Evolutionary conservation across 2,329 filamentous ascomycete species (phyloP), one percentile per base, ranked within the genome.

Genomic region (Zalaria obscura): DNA sequence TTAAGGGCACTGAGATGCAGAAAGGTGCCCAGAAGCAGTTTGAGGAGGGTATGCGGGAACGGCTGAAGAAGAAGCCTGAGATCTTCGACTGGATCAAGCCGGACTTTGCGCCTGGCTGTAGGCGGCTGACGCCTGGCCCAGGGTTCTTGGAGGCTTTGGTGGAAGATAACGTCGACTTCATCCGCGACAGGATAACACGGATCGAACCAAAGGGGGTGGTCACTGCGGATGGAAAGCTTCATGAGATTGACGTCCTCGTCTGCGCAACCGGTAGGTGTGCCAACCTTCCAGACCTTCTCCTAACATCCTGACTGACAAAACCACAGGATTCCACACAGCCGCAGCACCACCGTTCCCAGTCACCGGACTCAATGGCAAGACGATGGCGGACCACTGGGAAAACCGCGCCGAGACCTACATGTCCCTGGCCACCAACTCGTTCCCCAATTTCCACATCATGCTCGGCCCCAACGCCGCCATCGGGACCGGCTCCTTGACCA

Each of bases 121-220:
- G 68, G 6, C 58, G 69, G 2, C 48, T 70, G 11, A 71, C 70
- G 0, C 70, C 70, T 0, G 69, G 69, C 0, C 65, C 66, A 25
- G 68, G 69, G 0, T 73, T 70, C 48, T 62, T 73, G 5, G 66
- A 72, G 49, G 65, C 69, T 61, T 53, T 71, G 33, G 55, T 55
- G 3, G 47, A 63, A 40, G 54, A 59, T 7, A 72, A 74, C 37
- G 65, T 72, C 4, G 51, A 58, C n/a, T 59, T 61, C 5, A 58
- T 68, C 27, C 58, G 57, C 25, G 59, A 61, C 27, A 53, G 50
- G 2, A 66, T 71, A 46, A 44, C 50, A 10, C 49, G 53, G 9
- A 62, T 68, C 43, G 56, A 57, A 4, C 48, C 54, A 5, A 50
- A 50, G 3, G 63, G 64, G 7, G 49, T 67, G 6, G 55, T 60